Evolutionary conservation across 306 rosid genomes (phyloP).

Genomic region (Begonia peltatifolia): DNA sequence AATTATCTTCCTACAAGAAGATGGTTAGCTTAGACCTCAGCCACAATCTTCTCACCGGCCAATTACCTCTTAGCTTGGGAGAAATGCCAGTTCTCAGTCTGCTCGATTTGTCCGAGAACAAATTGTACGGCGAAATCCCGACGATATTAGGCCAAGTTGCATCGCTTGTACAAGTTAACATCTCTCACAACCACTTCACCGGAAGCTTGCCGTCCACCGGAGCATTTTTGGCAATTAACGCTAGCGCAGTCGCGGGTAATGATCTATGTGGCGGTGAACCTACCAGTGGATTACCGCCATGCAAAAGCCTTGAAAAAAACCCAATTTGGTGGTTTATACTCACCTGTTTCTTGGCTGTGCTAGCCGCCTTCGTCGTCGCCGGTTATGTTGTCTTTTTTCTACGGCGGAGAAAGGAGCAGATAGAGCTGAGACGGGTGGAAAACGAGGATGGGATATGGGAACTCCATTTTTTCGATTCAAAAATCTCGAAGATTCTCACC

Average conservation of each 20-base stretch:
- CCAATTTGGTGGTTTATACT: slow-evolving; percentile 30
- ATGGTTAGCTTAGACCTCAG: slow-evolving; percentile 65
- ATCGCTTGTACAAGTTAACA: slow-evolving; percentile 68
- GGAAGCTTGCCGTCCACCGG: slow-evolving; percentile 68
- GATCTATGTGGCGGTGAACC: slow-evolving; percentile 33
- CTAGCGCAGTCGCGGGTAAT: slow-evolving; percentile 62
- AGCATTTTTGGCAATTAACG: slow-evolving; percentile 57
- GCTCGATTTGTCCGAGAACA: slow-evolving; percentile 65
- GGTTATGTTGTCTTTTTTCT: slow-evolving; percentile 13
- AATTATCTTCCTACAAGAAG: slow-evolving; percentile 35
- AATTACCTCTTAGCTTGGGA: slow-evolving; percentile 35
- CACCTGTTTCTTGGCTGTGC: slow-evolving; percentile 19
- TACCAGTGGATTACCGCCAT: slow-evolving; percentile 43
- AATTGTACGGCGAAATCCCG: slow-evolving; percentile 67
- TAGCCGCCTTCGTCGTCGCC: slow-evolving; percentile 16
- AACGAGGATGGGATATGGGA: slow-evolving; percentile 57
- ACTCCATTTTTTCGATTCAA: slow-evolving; percentile 35
- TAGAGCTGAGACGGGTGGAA: slow-evolving; percentile 31
- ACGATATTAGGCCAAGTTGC: slow-evolving; percentile 25
- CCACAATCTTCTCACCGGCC: slow-evolving; percentile 40
- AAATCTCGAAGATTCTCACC: slow-evolving; percentile 18
- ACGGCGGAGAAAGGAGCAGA: slow-evolving; percentile 19
- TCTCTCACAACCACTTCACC: slow-evolving; percentile 60
- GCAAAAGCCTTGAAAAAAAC: slow-evolving; percentile 20
- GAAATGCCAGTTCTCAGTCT: slow-evolving; percentile 61